These are phyloP conservation scores for Amylocystis lapponica DNA, from an alignment of 768 basidiomycete species.

Conservation along the genomic window DNA sequence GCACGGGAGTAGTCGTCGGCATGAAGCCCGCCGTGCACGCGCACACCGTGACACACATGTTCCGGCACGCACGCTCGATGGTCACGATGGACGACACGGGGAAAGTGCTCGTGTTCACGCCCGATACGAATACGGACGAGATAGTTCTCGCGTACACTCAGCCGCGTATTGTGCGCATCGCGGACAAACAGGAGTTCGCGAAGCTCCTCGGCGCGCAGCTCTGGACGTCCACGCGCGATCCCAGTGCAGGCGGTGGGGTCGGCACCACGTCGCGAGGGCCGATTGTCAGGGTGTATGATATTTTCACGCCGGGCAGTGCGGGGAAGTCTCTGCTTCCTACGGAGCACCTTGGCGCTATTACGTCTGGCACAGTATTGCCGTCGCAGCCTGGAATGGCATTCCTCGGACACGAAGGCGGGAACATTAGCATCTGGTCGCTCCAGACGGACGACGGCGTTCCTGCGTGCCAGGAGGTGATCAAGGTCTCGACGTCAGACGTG, in stretches of 20 bases:
- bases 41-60: conserved; percentile 63
- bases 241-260: conserved; percentile 25
- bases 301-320: conserved; percentile 53
- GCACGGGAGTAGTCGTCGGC: conserved; percentile 50
- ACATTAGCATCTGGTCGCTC: conserved; percentile 75
- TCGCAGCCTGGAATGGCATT: conserved; percentile 63
- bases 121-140: conserved; percentile 39
- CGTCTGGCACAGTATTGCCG: conserved; percentile 71
- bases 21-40: conserved; percentile 59
- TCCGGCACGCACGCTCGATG: conserved; percentile 67
- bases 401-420: conserved; percentile 90
- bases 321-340: conserved; percentile 52
- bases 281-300: conserved; percentile 76
- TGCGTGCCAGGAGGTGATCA: conserved; percentile 67
- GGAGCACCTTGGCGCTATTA: conserved; percentile 77
- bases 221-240: conserved; percentile 71
- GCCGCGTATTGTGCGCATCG: conserved; percentile 58
- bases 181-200: conserved; percentile 80
- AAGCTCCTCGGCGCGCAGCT: conserved; percentile 68
- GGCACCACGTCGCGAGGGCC: conserved; percentile 51
- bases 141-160: conserved; percentile 37
- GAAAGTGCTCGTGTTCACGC: conserved; percentile 71
- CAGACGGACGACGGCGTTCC: conserved; percentile 52
- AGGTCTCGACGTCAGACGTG: conserved; percentile 77
- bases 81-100: conserved; percentile 82